A percentile compares a stretch with the other conserved stretches of the same genome.
Conservation (phyloP, 2,329 filamentous ascomycete species). For the Aureobasidium uvarum region DNA sequence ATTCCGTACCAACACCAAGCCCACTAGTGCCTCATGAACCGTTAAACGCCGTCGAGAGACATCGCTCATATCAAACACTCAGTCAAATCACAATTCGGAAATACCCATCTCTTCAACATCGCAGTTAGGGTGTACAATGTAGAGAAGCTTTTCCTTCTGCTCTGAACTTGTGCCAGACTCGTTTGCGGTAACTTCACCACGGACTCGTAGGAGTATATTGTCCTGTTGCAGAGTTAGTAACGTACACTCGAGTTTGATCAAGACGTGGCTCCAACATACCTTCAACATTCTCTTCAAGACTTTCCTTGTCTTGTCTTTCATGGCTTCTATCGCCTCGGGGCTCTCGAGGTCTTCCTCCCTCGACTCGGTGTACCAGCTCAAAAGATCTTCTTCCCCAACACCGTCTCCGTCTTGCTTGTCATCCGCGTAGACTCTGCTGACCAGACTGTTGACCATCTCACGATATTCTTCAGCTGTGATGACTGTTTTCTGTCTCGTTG, state of each 20-base stretch:
- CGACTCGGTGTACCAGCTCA: constrained; percentile 90
- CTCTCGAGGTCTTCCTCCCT: constrained; percentile 77
- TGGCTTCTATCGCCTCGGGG: constrained; percentile 76
- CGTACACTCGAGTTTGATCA: neutral
- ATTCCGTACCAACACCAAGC: neutral
- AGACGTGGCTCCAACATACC: constrained; percentile 54
- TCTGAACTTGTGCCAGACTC: constrained; percentile 61
- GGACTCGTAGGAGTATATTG: constrained; percentile 58
- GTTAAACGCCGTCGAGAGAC: neutral
- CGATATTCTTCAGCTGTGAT: constrained; percentile 96
- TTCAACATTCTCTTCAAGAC: constrained; percentile 96
- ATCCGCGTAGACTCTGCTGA: constrained; percentile 79
- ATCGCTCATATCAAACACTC: neutral
- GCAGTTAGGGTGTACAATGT: constrained; percentile 93
- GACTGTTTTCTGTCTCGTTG: constrained; percentile 58
- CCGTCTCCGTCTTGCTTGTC: constrained; percentile 75
- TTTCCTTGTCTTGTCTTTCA: constrained; percentile 72
- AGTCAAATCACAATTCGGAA: neutral
- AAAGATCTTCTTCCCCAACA: constrained; percentile 75
- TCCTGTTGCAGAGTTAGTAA: constrained; percentile 45
- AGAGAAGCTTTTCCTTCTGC: constrained; percentile 62
- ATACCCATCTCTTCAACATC: constrained; percentile 62
- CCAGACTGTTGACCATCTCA: constrained; percentile 80
- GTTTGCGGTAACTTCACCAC: constrained; percentile 86
- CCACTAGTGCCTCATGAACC: neutral